Evolutionary conservation across 345 rosid genomes (phyloP).

Genomic region (Lepidium aucheri): DNA sequence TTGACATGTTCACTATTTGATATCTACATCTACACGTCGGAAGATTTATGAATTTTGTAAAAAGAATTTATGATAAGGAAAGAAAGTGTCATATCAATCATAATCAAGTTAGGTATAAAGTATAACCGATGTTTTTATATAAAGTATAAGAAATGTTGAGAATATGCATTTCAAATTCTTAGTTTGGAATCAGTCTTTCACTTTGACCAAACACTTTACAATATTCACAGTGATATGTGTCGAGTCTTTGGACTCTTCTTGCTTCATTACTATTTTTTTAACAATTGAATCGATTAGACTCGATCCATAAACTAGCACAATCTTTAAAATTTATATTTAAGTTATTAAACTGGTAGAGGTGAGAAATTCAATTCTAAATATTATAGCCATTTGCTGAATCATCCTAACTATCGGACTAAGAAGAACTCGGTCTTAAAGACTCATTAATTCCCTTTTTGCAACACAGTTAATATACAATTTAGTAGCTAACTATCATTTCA

Average conservation of each 20-base stretch:
- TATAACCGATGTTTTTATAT: slow-evolving; percentile 1
- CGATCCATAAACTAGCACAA: too few species aligned
- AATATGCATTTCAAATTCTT: slow-evolving; percentile 9
- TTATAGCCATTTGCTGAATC: too few species aligned
- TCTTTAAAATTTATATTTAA: too few species aligned
- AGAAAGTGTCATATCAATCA: slow-evolving; percentile 23
- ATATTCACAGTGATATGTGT: slow-evolving; percentile 1
- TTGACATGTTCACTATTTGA: not conserved
- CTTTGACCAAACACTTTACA: slow-evolving; percentile 24
- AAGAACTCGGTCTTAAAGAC: too few species aligned
- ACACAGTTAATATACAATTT: not conserved
- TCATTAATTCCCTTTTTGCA: not conserved
- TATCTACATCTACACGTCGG: not conserved
- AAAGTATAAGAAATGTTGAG: slow-evolving; percentile 6
- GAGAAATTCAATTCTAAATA: too few species aligned
- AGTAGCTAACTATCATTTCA: slow-evolving; percentile 9
- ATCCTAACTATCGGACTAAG: too few species aligned
- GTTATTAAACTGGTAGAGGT: too few species aligned
- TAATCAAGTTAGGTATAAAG: slow-evolving; percentile 16
- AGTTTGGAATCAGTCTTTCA: slow-evolving; percentile 9
- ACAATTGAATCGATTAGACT: too few species aligned
- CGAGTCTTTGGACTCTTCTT: slow-evolving; percentile 16
- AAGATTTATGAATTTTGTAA: not conserved
- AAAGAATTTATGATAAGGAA: not conserved
- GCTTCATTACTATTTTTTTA: too few species aligned